phyloP scores from a whole-genome alignment of 352 stramenopile species.

The Globisporangium perplexum region DNA sequence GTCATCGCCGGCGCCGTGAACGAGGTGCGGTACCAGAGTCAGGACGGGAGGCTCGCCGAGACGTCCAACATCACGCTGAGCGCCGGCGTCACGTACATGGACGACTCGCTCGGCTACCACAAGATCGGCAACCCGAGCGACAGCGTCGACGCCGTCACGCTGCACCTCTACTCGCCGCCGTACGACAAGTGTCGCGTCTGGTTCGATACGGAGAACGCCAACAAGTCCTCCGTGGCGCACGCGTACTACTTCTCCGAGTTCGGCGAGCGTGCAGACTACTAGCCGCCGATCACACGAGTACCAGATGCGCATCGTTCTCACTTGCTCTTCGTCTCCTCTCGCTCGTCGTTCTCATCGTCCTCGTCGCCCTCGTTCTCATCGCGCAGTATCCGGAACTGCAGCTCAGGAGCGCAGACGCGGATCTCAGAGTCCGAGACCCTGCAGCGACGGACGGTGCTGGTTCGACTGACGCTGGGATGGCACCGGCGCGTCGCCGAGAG shows the following conservation, averaged over 20 bases:
- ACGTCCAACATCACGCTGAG: conserved; percentile 22
- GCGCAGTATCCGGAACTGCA: too few relatives aligned
- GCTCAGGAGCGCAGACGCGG: too few relatives aligned
- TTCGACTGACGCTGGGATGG: conserved; percentile 32
- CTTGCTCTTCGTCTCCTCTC: background rate
- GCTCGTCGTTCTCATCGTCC: background rate
- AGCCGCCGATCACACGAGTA: background rate
- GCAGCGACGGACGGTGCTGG: conserved; percentile 49
- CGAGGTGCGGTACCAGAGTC: conserved; percentile 61
- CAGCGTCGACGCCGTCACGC: conserved; percentile 44
- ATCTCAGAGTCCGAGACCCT: conserved; percentile 41
- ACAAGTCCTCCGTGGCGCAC: conserved; percentile 51
- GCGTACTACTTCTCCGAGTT: conserved; percentile 78
- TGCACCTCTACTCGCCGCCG: conserved; percentile 84
- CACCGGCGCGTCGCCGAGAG: conserved; percentile 36
- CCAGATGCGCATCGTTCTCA: background rate
- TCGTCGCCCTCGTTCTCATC: background rate
- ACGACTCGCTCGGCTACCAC: conserved; percentile 75
- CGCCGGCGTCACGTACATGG: conserved; percentile 46
- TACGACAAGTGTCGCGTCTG: conserved; percentile 78
- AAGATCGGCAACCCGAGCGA: conserved; percentile 67
- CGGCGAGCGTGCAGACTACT: conserved; percentile 46
- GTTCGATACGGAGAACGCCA: conserved; percentile 51
- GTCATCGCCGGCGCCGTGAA: conserved; percentile 59
- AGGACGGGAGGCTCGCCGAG: conserved; percentile 20